phyloP scores from a whole-genome alignment of 345 rosid species.

The Salix caprea region DNA sequence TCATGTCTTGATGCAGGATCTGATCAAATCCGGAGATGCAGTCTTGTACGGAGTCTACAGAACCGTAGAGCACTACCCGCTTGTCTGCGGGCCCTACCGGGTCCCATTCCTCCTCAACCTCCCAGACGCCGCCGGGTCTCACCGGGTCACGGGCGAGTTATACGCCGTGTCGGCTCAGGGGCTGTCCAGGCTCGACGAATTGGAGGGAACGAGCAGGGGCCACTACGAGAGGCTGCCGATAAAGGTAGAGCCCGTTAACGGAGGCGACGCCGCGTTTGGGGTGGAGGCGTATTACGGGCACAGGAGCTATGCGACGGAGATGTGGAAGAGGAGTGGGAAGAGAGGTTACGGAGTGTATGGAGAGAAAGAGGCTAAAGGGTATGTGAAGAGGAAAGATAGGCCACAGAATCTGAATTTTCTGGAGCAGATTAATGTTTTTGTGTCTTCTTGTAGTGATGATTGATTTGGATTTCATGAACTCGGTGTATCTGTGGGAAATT shows the following conservation, averaged over 20 bases:
- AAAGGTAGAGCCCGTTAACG: background rate
- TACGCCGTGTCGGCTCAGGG: slow-evolving; percentile 62
- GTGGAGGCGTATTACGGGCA: slow-evolving; percentile 72
- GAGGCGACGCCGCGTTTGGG: background rate
- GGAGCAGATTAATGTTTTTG: slow-evolving; percentile 61
- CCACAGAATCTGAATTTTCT: slow-evolving; percentile 60
- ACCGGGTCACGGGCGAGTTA: slow-evolving; percentile 62
- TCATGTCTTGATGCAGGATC: slow-evolving; percentile 60
- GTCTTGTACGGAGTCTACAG: slow-evolving; percentile 49
- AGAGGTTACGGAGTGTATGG: slow-evolving; percentile 47
- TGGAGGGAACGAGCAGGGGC: slow-evolving; percentile 61
- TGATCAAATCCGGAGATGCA: slow-evolving; percentile 65
- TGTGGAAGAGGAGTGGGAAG: slow-evolving; percentile 52
- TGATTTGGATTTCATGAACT: background rate
- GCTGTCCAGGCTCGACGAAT: slow-evolving; percentile 58
- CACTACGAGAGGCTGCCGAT: slow-evolving; percentile 60
- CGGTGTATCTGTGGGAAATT: too few species aligned
- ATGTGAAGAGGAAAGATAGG: slow-evolving; percentile 60
- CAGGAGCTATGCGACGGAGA: slow-evolving; percentile 48
- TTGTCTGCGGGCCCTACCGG: slow-evolving; percentile 79
- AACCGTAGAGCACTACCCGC: slow-evolving; percentile 49
- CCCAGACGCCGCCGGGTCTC: slow-evolving; percentile 47
- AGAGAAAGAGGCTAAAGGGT: slow-evolving; percentile 63
- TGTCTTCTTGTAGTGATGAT: slow-evolving; percentile 27
- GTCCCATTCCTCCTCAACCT: slow-evolving; percentile 85